Evolutionary conservation across 768 basidiomycete genomes (phyloP).

Genomic region (Hypholoma fasciculare): DNA sequence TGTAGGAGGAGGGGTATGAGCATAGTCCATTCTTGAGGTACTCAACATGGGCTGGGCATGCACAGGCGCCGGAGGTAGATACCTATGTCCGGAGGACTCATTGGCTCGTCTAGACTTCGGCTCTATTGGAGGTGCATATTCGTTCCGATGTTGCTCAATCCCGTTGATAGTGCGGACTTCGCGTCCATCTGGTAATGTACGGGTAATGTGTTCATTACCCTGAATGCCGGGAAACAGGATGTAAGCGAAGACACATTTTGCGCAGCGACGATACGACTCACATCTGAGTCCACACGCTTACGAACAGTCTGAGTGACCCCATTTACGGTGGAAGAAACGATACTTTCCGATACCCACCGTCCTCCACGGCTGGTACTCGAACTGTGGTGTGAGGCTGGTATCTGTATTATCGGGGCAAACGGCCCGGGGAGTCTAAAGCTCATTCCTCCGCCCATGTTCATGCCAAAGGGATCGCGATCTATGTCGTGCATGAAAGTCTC

Average conservation of each 20-base stretch:
- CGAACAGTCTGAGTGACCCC: slow-evolving; percentile 66
- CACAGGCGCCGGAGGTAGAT: slow-evolving; percentile 15
- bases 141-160: slow-evolving; percentile 42
- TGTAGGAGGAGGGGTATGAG: slow-evolving; percentile 23
- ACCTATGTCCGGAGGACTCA: slow-evolving; percentile 16
- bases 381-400: slow-evolving; percentile 24
- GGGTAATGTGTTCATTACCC: slow-evolving; percentile 77
- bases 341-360: slow-evolving; percentile 57
- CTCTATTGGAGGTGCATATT: slow-evolving; percentile 23
- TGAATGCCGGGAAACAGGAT: slow-evolving; percentile 24
- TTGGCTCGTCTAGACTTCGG: slow-evolving; percentile 13
- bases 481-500: slow-evolving; percentile 30
- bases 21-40: slow-evolving; percentile 18
- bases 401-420: slow-evolving; percentile 10
- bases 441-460: slow-evolving; percentile 13
- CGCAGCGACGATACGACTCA: slow-evolving; percentile 30
- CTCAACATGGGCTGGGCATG: slow-evolving; percentile 15
- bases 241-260: slow-evolving; percentile 1
- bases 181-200: slow-evolving; percentile 65
- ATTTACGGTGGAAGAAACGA: slow-evolving; percentile 57
- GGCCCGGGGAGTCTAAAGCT: neutral
- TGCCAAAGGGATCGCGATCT: slow-evolving; percentile 31
- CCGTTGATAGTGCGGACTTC: slow-evolving; percentile 71
- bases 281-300: slow-evolving; percentile 55
- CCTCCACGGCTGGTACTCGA: slow-evolving; percentile 26